Evolutionary conservation across 257 asterid genomes (phyloP).

Genomic region (Voacanga thouarsii): DNA sequence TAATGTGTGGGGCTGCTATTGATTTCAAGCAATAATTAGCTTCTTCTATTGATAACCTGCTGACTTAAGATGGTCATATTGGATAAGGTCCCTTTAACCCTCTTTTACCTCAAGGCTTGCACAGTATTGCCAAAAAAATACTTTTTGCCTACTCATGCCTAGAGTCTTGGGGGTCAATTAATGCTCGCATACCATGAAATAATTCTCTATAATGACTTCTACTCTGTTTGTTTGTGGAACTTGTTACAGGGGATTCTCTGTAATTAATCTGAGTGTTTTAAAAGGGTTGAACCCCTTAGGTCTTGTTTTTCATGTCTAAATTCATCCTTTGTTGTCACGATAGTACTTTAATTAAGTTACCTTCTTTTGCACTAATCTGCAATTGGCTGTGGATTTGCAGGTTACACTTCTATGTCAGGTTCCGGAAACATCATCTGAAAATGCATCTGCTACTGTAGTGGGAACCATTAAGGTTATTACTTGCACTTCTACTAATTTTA

Average conservation of each 20-base stretch:
- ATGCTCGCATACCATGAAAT: neutral
- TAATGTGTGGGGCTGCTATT: neutral
- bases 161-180: neutral
- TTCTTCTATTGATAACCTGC: neutral
- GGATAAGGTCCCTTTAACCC: neutral
- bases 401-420: constrained; percentile 92
- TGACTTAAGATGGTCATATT: neutral
- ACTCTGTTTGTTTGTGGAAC: constrained; percentile 1
- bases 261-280: neutral
- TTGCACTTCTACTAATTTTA: constrained; percentile 8
- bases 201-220: neutral
- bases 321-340: neutral
- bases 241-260: neutral
- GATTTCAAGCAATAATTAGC: no score
- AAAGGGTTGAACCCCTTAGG: neutral
- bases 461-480: constrained; percentile 83
- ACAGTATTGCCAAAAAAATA: neutral
- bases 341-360: neutral
- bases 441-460: constrained; percentile 74
- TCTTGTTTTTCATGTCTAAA: neutral
- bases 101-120: neutral
- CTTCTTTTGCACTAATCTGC: constrained; percentile 13
- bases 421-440: constrained; percentile 60
- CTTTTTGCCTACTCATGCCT: neutral
- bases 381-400: constrained; percentile 39